Conservation (phyloP, 2,329 filamentous ascomycete species). For the Graphilbum sp. region DNA sequence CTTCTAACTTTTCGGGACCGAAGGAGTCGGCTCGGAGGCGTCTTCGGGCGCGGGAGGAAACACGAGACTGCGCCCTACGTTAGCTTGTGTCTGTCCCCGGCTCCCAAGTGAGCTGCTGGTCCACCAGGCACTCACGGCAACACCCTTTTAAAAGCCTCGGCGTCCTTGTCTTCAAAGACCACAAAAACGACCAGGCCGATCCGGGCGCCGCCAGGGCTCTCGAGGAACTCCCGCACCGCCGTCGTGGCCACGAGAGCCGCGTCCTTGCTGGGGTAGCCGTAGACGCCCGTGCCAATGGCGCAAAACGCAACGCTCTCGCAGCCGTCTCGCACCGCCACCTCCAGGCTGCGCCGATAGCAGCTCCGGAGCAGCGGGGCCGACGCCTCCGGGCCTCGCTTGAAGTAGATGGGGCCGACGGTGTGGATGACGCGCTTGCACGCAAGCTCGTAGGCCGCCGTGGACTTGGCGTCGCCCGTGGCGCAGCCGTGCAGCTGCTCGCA, state of each 20-base stretch:
- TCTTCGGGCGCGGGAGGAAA: not conserved
- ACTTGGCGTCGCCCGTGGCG: conserved; percentile 61
- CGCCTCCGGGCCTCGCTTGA: conserved; percentile 19
- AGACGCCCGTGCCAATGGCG: conserved; percentile 74
- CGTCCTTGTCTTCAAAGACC: conserved; percentile 65
- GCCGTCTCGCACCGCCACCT: conserved; percentile 51
- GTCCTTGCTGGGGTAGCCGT: conserved; percentile 62
- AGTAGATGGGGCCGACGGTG: conserved; percentile 73
- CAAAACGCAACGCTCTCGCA: conserved; percentile 67
- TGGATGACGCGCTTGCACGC: conserved; percentile 74
- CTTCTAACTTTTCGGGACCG: not conserved
- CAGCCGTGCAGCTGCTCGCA: conserved; percentile 61
- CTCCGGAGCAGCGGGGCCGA: conserved; percentile 32
- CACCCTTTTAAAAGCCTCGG: conserved; percentile 49
- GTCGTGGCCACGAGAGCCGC: conserved; percentile 59
- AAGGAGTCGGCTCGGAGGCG: too few relatives aligned
- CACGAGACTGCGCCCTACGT: not conserved
- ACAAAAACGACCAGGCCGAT: conserved; percentile 72
- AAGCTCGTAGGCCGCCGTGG: conserved; percentile 61
- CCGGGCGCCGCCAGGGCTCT: conserved; percentile 25
- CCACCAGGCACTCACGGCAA: conserved; percentile 76
- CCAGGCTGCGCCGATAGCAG: conserved; percentile 57
- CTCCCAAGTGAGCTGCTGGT: too few relatives aligned
- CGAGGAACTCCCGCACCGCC: conserved; percentile 38
- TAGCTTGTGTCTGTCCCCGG: too few relatives aligned